phyloP scores from a whole-genome alignment of 495 filamentous ascomycete species.

The Penicillium coprophilum region DNA sequence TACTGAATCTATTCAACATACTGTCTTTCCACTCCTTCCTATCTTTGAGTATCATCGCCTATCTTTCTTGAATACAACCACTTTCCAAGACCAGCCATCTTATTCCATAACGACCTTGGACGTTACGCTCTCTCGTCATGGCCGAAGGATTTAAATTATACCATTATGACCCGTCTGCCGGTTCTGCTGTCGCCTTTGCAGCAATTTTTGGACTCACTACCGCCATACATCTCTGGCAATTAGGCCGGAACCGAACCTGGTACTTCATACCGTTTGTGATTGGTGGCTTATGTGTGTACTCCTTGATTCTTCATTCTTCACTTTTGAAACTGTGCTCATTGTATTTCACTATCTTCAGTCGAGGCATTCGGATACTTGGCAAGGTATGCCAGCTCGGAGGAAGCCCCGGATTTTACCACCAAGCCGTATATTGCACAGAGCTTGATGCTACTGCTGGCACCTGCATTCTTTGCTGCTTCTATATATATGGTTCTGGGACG shows the following conservation, averaged over 20 bases:
- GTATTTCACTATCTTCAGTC: constrained; percentile 29
- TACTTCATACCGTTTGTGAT: constrained; percentile 61
- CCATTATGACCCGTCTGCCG: constrained; percentile 44
- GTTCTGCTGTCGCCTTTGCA: constrained; percentile 49
- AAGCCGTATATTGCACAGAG: constrained; percentile 33
- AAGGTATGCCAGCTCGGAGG: constrained; percentile 36
- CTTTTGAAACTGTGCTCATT: background rate
- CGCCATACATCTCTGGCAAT: constrained; percentile 46
- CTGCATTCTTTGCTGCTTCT: constrained; percentile 48
- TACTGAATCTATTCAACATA: background rate
- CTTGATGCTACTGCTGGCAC: constrained; percentile 32
- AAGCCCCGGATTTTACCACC: constrained; percentile 24
- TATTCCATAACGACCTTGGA: background rate
- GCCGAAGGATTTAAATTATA: constrained; percentile 22
- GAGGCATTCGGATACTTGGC: constrained; percentile 55
- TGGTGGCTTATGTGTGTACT: constrained; percentile 54
- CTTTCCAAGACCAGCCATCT: background rate
- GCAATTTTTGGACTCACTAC: constrained; percentile 51
- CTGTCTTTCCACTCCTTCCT: background rate
- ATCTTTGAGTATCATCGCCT: background rate
- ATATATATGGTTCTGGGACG: constrained; percentile 58
- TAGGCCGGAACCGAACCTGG: constrained; percentile 54
- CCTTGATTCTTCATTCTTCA: background rate
- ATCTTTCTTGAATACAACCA: background rate
- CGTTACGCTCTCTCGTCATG: background rate